A percentile compares a stretch with the other conserved stretches of the same genome.
Evolutionary conservation across 495 filamentous ascomycete genomes (phyloP).

Genomic region (Penicillium longicatenatum): DNA sequence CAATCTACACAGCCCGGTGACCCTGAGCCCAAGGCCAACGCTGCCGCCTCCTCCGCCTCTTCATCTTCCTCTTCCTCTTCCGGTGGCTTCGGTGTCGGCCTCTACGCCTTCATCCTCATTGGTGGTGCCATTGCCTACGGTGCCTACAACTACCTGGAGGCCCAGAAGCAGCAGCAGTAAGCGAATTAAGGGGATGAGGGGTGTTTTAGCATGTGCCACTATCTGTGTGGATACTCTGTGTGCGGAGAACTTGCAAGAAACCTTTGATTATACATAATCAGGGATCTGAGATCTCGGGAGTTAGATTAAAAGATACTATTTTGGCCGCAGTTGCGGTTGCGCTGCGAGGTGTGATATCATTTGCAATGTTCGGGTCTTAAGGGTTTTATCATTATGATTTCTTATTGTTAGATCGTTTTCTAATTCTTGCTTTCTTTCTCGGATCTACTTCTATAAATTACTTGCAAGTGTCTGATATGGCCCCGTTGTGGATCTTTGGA

Average conservation of each 20-base stretch:
- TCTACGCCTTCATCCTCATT: constrained; percentile 81
- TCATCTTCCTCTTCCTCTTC: constrained; percentile 48
- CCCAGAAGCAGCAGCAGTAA: constrained; percentile 41
- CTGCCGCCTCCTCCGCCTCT: constrained; percentile 47
- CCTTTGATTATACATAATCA: not conserved
- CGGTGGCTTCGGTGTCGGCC: constrained; percentile 68
- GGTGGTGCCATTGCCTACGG: constrained; percentile 77
- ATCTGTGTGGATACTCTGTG: constrained; percentile 2
- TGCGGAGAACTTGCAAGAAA: not conserved
- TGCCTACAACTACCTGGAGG: constrained; percentile 86
- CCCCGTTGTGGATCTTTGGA: not conserved
- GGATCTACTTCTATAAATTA: not conserved
- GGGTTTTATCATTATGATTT: constrained; percentile 8
- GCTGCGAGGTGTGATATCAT: constrained; percentile 11
- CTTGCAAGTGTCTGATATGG: not conserved
- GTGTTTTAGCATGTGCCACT: not conserved
- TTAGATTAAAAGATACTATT: constrained; percentile 12
- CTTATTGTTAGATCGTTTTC: not conserved
- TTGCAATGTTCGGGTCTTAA: constrained; percentile 10
- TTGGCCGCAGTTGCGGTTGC: constrained; percentile 5
- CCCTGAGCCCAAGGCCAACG: constrained; percentile 70
- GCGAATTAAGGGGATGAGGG: not conserved
- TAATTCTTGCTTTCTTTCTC: not conserved
- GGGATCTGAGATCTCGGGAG: not conserved
- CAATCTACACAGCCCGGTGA: constrained; percentile 68